Base-by-base conservation (phyloP, 768 basidiomycete genomes). In the Termitomyces sp. region DNA sequence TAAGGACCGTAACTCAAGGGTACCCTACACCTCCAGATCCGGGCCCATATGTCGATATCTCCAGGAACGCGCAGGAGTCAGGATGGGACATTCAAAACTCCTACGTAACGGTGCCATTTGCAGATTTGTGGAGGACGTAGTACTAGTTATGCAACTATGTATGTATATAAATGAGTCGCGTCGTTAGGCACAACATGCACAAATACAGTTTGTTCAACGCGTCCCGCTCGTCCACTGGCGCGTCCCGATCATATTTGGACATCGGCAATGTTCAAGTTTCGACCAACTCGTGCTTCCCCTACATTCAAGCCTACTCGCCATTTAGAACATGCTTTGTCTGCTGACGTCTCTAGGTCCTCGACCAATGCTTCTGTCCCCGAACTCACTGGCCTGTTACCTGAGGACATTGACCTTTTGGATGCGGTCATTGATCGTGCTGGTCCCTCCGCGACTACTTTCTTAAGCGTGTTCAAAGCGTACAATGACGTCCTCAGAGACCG, bases 381-480 rank as follows among this genome's bases (percentile, higher is more conserved):
- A 66, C 71, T 87, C n/a, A 62, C 76, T 61, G 66, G 72, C 37
- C 76, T 90, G 27, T 71, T 83, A 0, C 65, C 67, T 7, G 68
- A 76, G 46, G 88, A 94, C 65, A 76, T 92, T 60, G 78, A 83
- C 46, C 79, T 94, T 61, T 76, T 94, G 46, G 88, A 93, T 61
- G 81, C 83, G 24, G 87, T 94, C 13, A 83, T 94, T 27, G 67
- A 74, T 57, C 84, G 86, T 53, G 90, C 88, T 43, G 79, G 86
- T 5, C 74, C 82, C 8, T 72, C 78, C 9, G 87, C 90, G 16
- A 88, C 88, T 4, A 88, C 88, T 0, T 93, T 93, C 65, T 76
- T 90, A 39, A 80, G 83, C 5, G 81, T 92, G n/a, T 86, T 92
- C 77, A 91, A 89, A 66, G 88, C 91, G 0, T 94, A 94, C 71